These are phyloP conservation scores for Laburnicola sp. DNA, from an alignment of 2,329 filamentous ascomycete genomes.

Conservation along the genomic window DNA sequence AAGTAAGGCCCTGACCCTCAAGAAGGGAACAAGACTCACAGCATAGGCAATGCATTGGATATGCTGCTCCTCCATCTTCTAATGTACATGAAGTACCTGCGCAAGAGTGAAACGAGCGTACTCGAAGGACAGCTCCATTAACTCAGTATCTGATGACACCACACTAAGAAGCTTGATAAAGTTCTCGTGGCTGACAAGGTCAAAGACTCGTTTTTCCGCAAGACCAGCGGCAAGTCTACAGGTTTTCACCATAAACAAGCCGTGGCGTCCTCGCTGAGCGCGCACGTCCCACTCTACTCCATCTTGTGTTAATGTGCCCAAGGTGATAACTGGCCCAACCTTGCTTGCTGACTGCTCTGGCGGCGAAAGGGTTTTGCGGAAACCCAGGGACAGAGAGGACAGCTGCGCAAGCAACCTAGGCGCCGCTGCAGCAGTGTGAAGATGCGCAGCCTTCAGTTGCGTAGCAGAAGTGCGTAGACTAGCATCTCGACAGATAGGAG, in stretches of 20 bases:
- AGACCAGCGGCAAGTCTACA: background rate
- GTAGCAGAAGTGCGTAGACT: background rate
- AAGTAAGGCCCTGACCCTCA: background rate
- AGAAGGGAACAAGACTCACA: conserved; percentile 6
- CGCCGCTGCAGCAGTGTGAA: background rate
- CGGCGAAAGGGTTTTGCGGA: background rate
- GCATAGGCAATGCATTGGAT: conserved; percentile 13
- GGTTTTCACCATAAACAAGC: conserved; percentile 11
- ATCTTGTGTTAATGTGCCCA: conserved; percentile 11
- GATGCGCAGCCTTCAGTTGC: background rate
- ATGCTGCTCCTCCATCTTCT: conserved; percentile 10
- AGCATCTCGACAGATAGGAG: background rate
- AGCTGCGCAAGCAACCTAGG: background rate
- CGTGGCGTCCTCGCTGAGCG: background rate
- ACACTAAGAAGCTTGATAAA: background rate
- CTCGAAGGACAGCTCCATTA: conserved; percentile 7
- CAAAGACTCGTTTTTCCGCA: background rate
- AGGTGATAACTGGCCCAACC: background rate
- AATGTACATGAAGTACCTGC: conserved; percentile 12
- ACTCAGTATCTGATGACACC: background rate
- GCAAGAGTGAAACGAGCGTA: conserved; percentile 14
- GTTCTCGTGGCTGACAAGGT: conserved; percentile 4
- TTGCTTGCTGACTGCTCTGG: background rate
- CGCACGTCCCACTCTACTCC: conserved; percentile 9
- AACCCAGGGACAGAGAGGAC: background rate